Base-by-base conservation (phyloP, 768 basidiomycete genomes). In the Hygrophorus russula region DNA sequence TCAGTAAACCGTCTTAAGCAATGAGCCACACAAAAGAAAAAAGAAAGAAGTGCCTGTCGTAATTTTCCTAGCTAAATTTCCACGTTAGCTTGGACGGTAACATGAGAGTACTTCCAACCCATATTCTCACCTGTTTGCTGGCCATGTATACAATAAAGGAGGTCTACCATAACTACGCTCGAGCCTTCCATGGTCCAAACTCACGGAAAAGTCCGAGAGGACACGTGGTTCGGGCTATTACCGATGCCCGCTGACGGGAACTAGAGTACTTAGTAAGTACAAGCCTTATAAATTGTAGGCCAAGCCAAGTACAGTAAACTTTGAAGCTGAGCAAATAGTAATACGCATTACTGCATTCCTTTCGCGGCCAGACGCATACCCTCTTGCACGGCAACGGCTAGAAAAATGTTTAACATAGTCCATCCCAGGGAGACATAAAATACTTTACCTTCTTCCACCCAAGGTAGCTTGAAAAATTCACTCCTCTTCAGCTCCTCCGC, bases 391-490 rank as follows among this genome's bases (percentile, higher is more conserved):
- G 83, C 80, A 41, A 91, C 80, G 5, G 89, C 90, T 24, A 7
- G 24, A 24, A 24, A 24, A 24, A 24, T 3, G 24, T 24, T 24
- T 7, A 24, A 24, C 7, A 7, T 24, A 3, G 24, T 24, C 24
- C 24, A 24, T 24, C 24, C 24, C 24, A 7, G 7, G 24, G 24
- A 24, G 24, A 24, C 24, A 24, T 24, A 24, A 24, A 3, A 24
- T 3, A 3, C 3, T 24, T 24, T 24, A 24, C 24, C 24, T 68
- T 79, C 78, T 52, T 85, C 82, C 10, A 96, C 90, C 92, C 92
- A 97, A 3, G 90, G 87, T 56, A 94, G 60, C 48, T 73, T 70
- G 73, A 96, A 97, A 63, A 91, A 85, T 58, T 96, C 91, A 55
- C 86, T 91, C 41, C 89, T 66, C 48, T 81, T 74, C 42, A 96